Base-by-base conservation (phyloP, 1,284 basidiomycete genomes). In the Puccinia sorghi region DNA sequence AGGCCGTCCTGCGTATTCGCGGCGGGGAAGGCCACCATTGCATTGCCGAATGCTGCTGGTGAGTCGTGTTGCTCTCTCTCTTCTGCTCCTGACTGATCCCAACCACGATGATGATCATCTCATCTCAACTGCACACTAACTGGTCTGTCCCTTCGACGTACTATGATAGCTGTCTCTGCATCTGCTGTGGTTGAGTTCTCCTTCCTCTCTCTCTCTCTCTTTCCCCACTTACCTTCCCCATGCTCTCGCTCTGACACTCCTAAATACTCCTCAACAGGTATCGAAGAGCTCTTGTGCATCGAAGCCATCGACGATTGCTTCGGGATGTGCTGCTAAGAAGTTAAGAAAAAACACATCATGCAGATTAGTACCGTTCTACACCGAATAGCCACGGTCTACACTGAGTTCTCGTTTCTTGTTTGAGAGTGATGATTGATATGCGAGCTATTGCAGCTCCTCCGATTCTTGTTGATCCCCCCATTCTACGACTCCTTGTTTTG, bases 41-140 rank as follows among this genome's bases (percentile, higher is more conserved):
- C 37, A 61, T 57, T 37, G 72, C 72, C 20, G 72, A 74, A 74
- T 63, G 72, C 37, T 74, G 72, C 72, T 74, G 72, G 72, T 74
- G 8, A 48, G 72, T 61, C 27, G 4, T 3, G 41, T 15, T 25
- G n/a, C 39, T 41, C 37, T 43, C 56, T 72, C 54, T 39, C 57
- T 7, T 39, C 17, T 13, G 39, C 52, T 46, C 48, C 15, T 9
- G 20, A 15, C n/a, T 37, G 20, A 15, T n/a, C 20, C 37, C 37
- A 48, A 22, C 64, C 17, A 15, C 64, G 39, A 22, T 32, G 32
- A 32, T 4, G 32, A 32, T 32, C 32, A 32, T 32, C 32, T 4
- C 32, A 11, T 7, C 57, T 13, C 9, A 20, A 37, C 20, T 67
- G 64, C 11, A 3, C 11, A 27, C 25, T 67, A n/a, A 6, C 41